Conservation (phyloP, 129 eudicot genomes). For the Saposhnikovia divaricata region DNA sequence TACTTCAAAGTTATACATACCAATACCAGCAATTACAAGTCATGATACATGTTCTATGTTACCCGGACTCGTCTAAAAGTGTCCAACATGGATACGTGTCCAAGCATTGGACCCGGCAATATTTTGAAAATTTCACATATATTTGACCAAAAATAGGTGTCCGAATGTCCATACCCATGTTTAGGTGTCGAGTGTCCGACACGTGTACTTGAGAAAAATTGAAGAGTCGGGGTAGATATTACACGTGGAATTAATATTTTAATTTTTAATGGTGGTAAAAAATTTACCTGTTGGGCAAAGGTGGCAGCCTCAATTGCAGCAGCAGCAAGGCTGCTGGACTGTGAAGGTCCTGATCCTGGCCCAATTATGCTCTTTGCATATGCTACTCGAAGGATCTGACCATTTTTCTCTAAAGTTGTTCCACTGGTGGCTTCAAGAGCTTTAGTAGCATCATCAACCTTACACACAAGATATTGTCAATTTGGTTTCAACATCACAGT, state of each 20-base stretch:
- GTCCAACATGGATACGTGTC: too few species aligned
- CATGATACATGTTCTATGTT: not conserved
- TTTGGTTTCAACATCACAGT: not conserved
- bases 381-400: constrained; percentile 92
- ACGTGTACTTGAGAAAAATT: too few species aligned
- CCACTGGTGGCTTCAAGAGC: constrained; percentile 94
- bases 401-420: constrained; percentile 77
- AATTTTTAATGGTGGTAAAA: not conserved
- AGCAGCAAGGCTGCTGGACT: constrained; percentile 96
- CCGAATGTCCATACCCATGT: too few species aligned
- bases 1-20: not conserved
- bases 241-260: not conserved
- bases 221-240: not conserved
- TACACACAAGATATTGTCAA: not conserved
- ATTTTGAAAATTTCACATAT: too few species aligned
- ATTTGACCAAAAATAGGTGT: too few species aligned
- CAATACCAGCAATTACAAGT: not conserved
- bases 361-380: constrained; percentile 96
- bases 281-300: constrained; percentile 85
- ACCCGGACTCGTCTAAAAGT: too few species aligned
- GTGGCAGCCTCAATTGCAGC: constrained; percentile 99
- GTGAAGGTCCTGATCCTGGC: constrained; percentile 70
- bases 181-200: too few species aligned
- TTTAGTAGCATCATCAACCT: constrained; percentile 97
- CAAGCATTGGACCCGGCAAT: too few species aligned